phyloP scores from a whole-genome alignment of 768 basidiomycete species.

The Lentinus tigrinus region DNA sequence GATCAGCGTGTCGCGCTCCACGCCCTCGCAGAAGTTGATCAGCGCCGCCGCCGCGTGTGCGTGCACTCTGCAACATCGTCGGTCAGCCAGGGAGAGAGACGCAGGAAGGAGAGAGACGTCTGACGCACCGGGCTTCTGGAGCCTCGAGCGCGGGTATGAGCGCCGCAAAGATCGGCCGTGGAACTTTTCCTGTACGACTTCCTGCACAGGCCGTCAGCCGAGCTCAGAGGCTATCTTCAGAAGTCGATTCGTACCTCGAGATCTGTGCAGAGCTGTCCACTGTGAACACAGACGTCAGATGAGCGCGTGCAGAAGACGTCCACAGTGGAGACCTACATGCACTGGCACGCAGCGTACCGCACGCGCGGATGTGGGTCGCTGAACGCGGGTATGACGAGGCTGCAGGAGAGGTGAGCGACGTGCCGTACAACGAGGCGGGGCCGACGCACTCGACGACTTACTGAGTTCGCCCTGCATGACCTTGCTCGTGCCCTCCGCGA shows the following conservation, averaged over 20 bases:
- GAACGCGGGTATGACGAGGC: slow-evolving; percentile 77
- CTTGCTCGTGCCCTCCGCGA: slow-evolving; percentile 82
- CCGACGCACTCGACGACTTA: slow-evolving; percentile 71
- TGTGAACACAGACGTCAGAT: slow-evolving; percentile 26
- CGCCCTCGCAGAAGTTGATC: slow-evolving; percentile 90
- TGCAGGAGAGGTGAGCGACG: too few relatives aligned
- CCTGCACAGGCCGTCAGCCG: slow-evolving; percentile 37
- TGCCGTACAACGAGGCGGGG: neutral
- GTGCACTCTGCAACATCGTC: slow-evolving; percentile 57
- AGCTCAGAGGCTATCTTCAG: neutral
- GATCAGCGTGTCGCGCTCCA: slow-evolving; percentile 66
- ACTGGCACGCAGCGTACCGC: slow-evolving; percentile 80
- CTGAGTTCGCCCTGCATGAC: slow-evolving; percentile 81
- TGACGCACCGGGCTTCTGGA: slow-evolving; percentile 84
- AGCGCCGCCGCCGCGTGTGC: slow-evolving; percentile 85
- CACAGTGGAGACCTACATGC: slow-evolving; percentile 67
- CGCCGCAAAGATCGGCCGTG: slow-evolving; percentile 65
- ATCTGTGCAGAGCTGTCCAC: slow-evolving; percentile 89
- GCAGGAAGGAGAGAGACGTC: slow-evolving; percentile 50
- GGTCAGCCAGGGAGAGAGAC: neutral
- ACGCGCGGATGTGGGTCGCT: slow-evolving; percentile 75
- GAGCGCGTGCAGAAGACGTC: neutral
- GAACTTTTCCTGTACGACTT: slow-evolving; percentile 72
- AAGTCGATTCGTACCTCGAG: slow-evolving; percentile 55
- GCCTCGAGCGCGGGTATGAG: slow-evolving; percentile 75